phyloP scores from a whole-genome alignment of 441 rosid genomes.

The Melastoma candidum region DNA sequence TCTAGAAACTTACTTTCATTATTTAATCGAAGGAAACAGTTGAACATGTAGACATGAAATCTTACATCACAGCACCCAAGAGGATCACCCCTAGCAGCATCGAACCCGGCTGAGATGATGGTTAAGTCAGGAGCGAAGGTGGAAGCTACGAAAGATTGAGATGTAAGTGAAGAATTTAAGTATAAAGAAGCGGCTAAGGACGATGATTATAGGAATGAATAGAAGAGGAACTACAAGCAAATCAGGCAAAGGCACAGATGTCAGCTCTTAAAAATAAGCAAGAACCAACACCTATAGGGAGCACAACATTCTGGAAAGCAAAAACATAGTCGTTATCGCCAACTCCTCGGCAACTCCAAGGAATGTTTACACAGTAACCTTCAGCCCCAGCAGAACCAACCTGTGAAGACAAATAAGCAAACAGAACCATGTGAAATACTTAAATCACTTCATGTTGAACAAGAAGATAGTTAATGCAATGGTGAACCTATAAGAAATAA shows the following conservation, averaged over 20 bases:
- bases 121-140: constrained; percentile 88
- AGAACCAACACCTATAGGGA: constrained; percentile 66
- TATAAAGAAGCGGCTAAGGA: constrained; percentile 8
- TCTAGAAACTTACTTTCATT: constrained; percentile 5
- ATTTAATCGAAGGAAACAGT: not conserved
- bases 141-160: constrained; percentile 50
- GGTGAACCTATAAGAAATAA: too few relatives aligned
- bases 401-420: constrained; percentile 27
- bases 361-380: constrained; percentile 89
- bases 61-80: constrained; percentile 95
- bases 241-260: too few relatives aligned
- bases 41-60: constrained; percentile 2
- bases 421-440: constrained; percentile 1
- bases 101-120: constrained; percentile 97
- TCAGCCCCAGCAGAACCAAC: constrained; percentile 82
- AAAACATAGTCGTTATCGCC: constrained; percentile 87
- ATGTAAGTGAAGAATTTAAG: constrained; percentile 14
- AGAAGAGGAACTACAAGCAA: not conserved
- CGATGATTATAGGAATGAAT: not conserved
- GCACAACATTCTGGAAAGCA: constrained; percentile 81
- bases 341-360: constrained; percentile 92
- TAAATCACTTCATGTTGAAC: too few relatives aligned
- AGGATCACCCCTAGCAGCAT: constrained; percentile 99
- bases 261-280: too few relatives aligned
- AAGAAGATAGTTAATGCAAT: too few relatives aligned